These are phyloP conservation scores for Lecanosticta acicola DNA, from an alignment of 2,329 filamentous ascomycete species.

Conservation along the genomic window DNA sequence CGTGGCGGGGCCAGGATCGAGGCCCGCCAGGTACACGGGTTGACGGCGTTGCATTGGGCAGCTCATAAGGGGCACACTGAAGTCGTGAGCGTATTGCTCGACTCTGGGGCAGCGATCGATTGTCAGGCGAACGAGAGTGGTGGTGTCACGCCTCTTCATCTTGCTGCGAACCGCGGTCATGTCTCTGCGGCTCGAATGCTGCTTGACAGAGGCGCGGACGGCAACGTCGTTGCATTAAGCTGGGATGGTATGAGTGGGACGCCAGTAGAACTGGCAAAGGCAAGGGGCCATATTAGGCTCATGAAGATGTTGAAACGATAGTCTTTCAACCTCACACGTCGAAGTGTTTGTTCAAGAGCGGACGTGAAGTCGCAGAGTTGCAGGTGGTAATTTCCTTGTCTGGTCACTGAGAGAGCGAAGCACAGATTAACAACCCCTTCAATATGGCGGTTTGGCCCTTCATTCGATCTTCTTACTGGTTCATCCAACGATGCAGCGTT, in stretches of 20 bases:
- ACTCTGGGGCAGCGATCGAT: conserved; percentile 19
- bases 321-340: too few species aligned
- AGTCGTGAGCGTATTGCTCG: conserved; percentile 20
- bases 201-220: conserved; percentile 19
- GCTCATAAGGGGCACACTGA: conserved; percentile 27
- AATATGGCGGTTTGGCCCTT: too few species aligned
- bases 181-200: conserved; percentile 17
- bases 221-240: conserved; percentile 5
- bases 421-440: too few species aligned
- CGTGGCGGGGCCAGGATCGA: conserved; percentile 20
- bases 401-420: too few species aligned
- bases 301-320: conserved; percentile 6
- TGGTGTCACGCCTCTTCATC: conserved; percentile 23
- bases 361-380: too few species aligned
- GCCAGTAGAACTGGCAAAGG: conserved; percentile 25
- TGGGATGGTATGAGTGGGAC: conserved; percentile 28
- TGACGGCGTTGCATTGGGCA: conserved; percentile 28
- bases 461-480: too few species aligned
- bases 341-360: too few species aligned
- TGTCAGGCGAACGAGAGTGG: conserved; percentile 12
- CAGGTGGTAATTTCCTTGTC: too few species aligned
- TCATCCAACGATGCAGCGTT: too few species aligned
- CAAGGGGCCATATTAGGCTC: conserved; percentile 20
- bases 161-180: conserved; percentile 27
- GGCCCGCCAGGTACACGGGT: conserved; percentile 19